A percentile compares a stretch with the other conserved stretches of the same genome.
phyloP scores from a whole-genome alignment of 2,329 filamentous ascomycete species.

The Ceratocystis eucalypticola region DNA sequence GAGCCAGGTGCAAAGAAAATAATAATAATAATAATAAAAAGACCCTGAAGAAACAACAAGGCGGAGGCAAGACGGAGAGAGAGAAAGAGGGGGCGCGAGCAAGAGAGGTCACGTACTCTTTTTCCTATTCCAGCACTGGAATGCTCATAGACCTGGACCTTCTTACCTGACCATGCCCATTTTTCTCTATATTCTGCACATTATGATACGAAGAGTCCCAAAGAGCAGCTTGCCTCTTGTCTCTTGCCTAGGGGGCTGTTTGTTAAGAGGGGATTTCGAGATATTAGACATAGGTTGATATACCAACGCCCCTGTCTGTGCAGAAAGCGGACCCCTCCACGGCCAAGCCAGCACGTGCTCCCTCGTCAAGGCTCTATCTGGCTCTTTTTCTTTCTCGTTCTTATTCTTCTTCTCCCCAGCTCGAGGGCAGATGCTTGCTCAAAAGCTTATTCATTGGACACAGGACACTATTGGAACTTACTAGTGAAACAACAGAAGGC shows the following conservation, averaged over 20 bases:
- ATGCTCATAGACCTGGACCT: not conserved
- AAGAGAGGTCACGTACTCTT: not conserved
- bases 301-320: not conserved
- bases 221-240: not conserved
- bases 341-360: not conserved
- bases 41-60: not conserved
- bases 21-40: not conserved
- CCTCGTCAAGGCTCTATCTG: not conserved
- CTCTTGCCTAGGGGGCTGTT: not conserved
- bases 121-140: not conserved
- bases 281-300: not conserved
- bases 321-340: not conserved
- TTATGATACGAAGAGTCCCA: not conserved
- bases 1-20: not conserved
- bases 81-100: not conserved
- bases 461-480: not conserved
- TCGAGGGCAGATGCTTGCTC: not conserved
- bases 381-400: conserved; percentile 1
- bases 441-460: not conserved
- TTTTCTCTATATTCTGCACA: not conserved
- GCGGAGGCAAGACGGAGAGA: not conserved
- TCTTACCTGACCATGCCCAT: not conserved
- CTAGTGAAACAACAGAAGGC: conserved; percentile 6
- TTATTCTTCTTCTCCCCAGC: not conserved
- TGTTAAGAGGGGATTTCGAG: not conserved